Evolutionary conservation across 768 basidiomycete species (phyloP), one percentile per base, ranked within the genome.

Genomic region (Leccinellum rugosiceps): DNA sequence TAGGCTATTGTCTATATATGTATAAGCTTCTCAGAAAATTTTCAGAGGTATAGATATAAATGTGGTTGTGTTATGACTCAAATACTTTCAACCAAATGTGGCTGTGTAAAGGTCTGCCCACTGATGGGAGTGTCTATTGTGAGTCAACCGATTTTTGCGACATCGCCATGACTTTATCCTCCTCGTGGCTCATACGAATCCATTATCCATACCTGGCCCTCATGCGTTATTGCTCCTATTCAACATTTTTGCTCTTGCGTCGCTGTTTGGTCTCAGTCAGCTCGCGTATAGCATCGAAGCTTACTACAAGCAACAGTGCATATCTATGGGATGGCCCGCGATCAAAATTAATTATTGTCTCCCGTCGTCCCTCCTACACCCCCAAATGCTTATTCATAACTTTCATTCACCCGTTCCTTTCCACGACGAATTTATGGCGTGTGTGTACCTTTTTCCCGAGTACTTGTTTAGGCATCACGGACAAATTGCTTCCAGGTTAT

Each of bases 191-290:
- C 74, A 4, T 76, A 75, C 13, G 76, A 77, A 46, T 63, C 62
- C n/a, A n/a, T n/a, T n/a, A n/a, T n/a, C n/a, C 7, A 61, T 77
- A 47, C 66, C 74, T 7, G 70, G 68, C n/a, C 72, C 79, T n/a
- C 84, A 88, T 57, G 71, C 79, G 1, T 73, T 89, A 15, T 77
- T 86, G 0, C 76, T 90, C 26, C 75, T 91, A 21, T 88, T 85
- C 65, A 78, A 80, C 44, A 68, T 90, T 13, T 84, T 92, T 59
- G 82, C 87, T 6, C 76, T 91, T 25, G 88, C 81, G 0, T 72
- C 78, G 0, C 74, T 88, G n/a, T 84, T 88, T 60, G 85, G 88
- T 64, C 75, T 78, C 6, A 65, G 72, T 49, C 67, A 69, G 7
- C 77, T 78, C 1, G 74, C 83, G 38, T 81, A 79, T 61, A 75